Evolutionary conservation across 2,329 filamentous ascomycete genomes (phyloP), one percentile per base, ranked within the genome.

Genomic region (Paracorniculantispora psalliotae): DNA sequence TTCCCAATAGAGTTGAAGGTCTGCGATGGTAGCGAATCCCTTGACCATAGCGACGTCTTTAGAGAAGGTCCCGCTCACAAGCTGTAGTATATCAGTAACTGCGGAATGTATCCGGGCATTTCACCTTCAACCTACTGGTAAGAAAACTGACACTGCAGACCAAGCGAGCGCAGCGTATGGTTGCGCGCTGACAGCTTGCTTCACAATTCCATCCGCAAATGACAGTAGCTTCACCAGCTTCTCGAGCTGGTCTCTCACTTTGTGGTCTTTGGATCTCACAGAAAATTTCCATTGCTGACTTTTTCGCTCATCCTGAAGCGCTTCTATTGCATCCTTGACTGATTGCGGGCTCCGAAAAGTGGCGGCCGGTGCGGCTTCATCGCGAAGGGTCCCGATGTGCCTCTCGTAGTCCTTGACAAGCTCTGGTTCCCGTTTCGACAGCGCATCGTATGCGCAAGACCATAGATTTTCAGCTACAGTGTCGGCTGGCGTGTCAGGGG

Each of bases 121-220:
- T n/a, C n/a, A n/a, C n/a, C n/a, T n/a, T 54, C n/a, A 21, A 37
- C 23, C 2, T 37, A 47, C 57, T n/a, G 57, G 57, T 19, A 59
- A n/a, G 15, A 59, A 37, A 1, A 47, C 25, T 3, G 47, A 59
- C 10, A 46, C 57, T 25, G 13, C 39, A 37, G 57, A 59, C 57
- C 57, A 59, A 9, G 57, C 57, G 25, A 59, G 28, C 15, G 37
- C 57, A 1, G 57, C 47, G 26, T 52, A 53, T 2, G 57, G 57
- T 12, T 53, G 47, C 1, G 57, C 17, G 48, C 55, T 58, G 33
- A 35, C 35, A 7, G 57, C 57, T 35, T 46, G 39, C 35, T 46
- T 52, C 3, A 59, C n/a, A 2, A 59, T 25, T 17, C 21, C 35
- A 37, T 52, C 57, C 9, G 57, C 23, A 30, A 51, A 46, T 7